phyloP scores from a whole-genome alignment of 1,139 yeast genomes.

The Yamadazyma songkhlaensis region DNA sequence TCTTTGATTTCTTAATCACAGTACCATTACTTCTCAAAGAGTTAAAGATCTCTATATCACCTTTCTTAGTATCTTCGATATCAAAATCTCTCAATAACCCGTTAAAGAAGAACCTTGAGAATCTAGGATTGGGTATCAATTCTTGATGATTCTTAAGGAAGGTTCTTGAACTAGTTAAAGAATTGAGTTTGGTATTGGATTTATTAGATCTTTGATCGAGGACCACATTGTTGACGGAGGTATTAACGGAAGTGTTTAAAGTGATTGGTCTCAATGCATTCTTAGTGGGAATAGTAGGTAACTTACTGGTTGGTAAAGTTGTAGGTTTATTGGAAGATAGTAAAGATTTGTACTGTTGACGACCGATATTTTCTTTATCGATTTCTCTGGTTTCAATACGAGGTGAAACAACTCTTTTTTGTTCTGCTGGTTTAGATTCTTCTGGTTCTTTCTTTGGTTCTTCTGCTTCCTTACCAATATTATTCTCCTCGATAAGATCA shows the following conservation, averaged over 20 bases:
- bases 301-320: conserved; percentile 4
- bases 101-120: conserved; percentile 43
- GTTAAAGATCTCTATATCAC: conserved; percentile 27
- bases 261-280: conserved; percentile 7
- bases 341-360: conserved; percentile 5
- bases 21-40: conserved; percentile 28
- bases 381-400: neutral
- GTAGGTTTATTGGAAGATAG: neutral
- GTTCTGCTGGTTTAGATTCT: neutral
- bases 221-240: neutral
- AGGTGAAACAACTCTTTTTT: neutral
- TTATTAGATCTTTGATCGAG: neutral
- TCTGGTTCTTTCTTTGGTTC: neutral
- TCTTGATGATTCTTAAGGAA: neutral
- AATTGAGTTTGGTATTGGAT: neutral
- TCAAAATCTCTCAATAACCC: conserved; percentile 29
- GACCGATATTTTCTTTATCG: neutral
- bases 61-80: conserved; percentile 15
- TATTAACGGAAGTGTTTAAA: conserved; percentile 1
- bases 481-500: conserved; percentile 19
- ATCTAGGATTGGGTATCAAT: conserved; percentile 45
- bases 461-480: too few relatives aligned
- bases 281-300: conserved; percentile 6
- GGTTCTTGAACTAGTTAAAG: too few relatives aligned
- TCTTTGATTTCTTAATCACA: conserved; percentile 22